These are phyloP conservation scores for Imleria badia DNA, from an alignment of 768 basidiomycete genomes.

Conservation along the genomic window DNA sequence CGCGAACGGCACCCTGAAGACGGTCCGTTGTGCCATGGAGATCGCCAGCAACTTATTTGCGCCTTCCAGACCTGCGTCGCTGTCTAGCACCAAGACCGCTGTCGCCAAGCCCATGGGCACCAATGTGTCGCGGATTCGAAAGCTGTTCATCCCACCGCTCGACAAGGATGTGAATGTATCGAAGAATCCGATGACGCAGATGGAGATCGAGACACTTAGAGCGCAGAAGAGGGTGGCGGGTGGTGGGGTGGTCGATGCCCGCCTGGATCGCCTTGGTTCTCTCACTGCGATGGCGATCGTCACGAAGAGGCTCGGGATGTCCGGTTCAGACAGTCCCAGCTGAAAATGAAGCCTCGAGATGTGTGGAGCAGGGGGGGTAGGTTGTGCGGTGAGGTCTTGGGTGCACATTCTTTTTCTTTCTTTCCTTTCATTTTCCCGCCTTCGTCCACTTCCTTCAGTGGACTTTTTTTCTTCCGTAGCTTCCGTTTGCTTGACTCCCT, in stretches of 20 bases:
- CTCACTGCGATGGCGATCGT: not conserved
- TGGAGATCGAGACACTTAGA: slow-evolving; percentile 9
- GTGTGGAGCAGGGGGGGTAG: not conserved
- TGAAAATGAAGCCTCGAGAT: not conserved
- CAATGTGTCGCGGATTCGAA: not conserved
- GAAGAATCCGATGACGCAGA: not conserved
- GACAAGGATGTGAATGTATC: not conserved
- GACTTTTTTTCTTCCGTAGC: not conserved
- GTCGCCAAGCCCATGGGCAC: not conserved
- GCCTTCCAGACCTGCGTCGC: not conserved
- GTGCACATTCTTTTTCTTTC: not conserved
- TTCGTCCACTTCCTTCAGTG: not conserved
- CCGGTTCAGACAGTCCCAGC: not conserved
- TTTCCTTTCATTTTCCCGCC: not conserved
- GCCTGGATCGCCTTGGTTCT: not conserved
- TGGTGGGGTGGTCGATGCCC: not conserved
- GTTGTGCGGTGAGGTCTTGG: not conserved
- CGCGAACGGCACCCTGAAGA: not conserved
- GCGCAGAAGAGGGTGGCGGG: slow-evolving; percentile 3
- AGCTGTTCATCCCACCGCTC: slow-evolving; percentile 5
- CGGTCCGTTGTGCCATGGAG: not conserved
- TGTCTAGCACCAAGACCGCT: not conserved
- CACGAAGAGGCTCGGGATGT: not conserved
- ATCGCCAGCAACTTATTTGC: not conserved
- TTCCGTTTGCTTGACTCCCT: not conserved